Conservation (phyloP, 306 rosid genomes). For the Dalbergia oliveri region DNA sequence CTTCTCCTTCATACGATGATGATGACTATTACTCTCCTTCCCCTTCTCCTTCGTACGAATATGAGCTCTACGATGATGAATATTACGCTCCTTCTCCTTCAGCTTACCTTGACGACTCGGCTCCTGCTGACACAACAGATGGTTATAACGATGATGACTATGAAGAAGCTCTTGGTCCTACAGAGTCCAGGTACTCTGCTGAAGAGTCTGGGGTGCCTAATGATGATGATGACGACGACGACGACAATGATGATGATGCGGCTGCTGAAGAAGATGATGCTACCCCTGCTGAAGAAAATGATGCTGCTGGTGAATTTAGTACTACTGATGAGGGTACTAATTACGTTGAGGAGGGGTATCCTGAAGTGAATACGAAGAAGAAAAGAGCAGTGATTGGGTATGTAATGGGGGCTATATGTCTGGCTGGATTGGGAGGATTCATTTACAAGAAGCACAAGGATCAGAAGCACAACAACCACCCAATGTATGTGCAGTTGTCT, state of each 20-base stretch:
- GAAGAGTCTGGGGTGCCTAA: too few relatives aligned
- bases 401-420: slow-evolving; percentile 39
- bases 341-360: background rate
- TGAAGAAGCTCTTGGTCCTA: slow-evolving; percentile 29
- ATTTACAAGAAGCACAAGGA: slow-evolving; percentile 31
- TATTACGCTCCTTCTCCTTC: background rate
- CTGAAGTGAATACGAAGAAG: background rate
- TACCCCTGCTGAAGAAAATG: slow-evolving; percentile 17
- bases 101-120: slow-evolving; percentile 2
- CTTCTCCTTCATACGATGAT: slow-evolving; percentile 1
- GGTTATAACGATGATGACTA: too few relatives aligned
- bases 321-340: background rate
- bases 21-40: background rate
- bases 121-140: slow-evolving; percentile 38
- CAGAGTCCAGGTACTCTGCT: background rate
- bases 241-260: background rate
- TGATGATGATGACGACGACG: background rate
- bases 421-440: slow-evolving; percentile 50
- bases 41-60: background rate
- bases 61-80: background rate
- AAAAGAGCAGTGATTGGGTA: background rate
- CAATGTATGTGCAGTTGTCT: background rate
- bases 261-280: background rate
- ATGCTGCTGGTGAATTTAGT: background rate
- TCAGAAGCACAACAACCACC: background rate